Conservation (phyloP, 148 eudicot species). For the Persicaria maculosa region DNA sequence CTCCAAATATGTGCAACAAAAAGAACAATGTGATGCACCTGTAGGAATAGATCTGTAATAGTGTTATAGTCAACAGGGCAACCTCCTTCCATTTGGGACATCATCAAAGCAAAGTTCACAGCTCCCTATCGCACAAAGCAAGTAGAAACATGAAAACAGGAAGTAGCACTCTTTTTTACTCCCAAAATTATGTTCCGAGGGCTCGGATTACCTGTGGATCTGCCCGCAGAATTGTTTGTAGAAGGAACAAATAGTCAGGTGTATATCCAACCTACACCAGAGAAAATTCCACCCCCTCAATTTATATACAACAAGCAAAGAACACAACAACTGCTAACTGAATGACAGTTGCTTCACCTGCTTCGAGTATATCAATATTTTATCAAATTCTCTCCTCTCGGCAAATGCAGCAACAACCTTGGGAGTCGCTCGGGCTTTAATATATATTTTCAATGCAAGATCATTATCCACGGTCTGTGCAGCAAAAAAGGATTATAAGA, state of each 20-base stretch:
- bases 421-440: slow-evolving; percentile 95
- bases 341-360: slow-evolving; percentile 42
- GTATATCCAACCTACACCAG: slow-evolving; percentile 72
- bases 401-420: slow-evolving; percentile 95
- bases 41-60: slow-evolving; percentile 88
- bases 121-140: slow-evolving; percentile 61
- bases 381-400: slow-evolving; percentile 91
- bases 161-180: background rate
- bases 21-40: slow-evolving; percentile 33
- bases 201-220: slow-evolving; percentile 67
- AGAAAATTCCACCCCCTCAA: background rate
- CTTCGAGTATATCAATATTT: slow-evolving; percentile 86
- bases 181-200: background rate
- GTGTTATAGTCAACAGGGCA: slow-evolving; percentile 34
- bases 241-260: slow-evolving; percentile 83
- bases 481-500: slow-evolving; percentile 1
- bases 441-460: slow-evolving; percentile 82
- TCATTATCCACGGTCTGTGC: slow-evolving; percentile 91
- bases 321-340: background rate
- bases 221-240: slow-evolving; percentile 80
- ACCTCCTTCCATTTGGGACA: background rate
- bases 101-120: slow-evolving; percentile 69
- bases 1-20: background rate
- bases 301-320: background rate
- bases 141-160: slow-evolving; percentile 1